Conservation (phyloP, 768 basidiomycete species). For the Phlegmacium glaucopus region DNA sequence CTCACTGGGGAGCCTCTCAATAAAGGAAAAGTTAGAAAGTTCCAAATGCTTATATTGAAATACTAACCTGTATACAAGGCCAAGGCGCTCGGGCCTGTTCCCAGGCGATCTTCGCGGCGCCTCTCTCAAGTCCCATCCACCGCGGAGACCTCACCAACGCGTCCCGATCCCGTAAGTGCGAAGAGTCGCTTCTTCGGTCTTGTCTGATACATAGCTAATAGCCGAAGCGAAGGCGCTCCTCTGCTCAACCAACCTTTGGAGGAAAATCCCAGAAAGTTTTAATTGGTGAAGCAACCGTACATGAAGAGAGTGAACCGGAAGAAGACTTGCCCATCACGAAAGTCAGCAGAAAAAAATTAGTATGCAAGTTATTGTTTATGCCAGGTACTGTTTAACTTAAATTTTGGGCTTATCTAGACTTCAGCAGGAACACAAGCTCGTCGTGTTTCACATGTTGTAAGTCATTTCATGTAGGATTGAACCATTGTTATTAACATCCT, state of each 20-base stretch:
- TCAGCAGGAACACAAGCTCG: conserved; percentile 52
- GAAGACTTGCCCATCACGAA: conserved; percentile 60
- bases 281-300: conserved; percentile 40
- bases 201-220: conserved; percentile 22
- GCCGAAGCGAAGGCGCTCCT: conserved; percentile 80
- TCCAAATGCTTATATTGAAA: conserved; percentile 5
- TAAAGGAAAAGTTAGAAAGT: conserved; percentile 37
- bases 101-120: conserved; percentile 50
- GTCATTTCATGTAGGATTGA: conserved; percentile 5
- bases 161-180: conserved; percentile 54
- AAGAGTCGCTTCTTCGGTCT: conserved; percentile 9
- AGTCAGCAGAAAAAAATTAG: conserved; percentile 58
- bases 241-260: conserved; percentile 69
- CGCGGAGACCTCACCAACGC: conserved; percentile 34
- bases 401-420: conserved; percentile 26
- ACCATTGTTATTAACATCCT: background rate
- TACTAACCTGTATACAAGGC: background rate
- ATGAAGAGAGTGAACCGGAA: conserved; percentile 79
- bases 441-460: conserved; percentile 47
- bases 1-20: conserved; percentile 70
- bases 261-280: conserved; percentile 37
- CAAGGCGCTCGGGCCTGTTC: conserved; percentile 10
- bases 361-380: conserved; percentile 22
- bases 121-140: conserved; percentile 58
- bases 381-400: conserved; percentile 1